Conservation (phyloP, 306 rosid species). For the Sindora glabra region DNA sequence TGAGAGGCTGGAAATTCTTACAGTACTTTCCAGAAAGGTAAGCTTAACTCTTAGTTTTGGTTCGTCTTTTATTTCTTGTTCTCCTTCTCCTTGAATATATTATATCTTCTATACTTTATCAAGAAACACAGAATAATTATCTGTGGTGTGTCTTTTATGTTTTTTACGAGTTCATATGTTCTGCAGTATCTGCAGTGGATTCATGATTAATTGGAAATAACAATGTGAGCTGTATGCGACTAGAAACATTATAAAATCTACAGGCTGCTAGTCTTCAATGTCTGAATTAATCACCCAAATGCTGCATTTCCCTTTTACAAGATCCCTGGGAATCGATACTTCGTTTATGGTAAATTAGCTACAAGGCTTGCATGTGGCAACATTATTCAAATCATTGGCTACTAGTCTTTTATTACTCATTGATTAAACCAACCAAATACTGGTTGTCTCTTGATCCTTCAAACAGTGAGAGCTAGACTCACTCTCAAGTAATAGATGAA, state of each 20-base stretch:
- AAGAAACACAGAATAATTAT: background rate
- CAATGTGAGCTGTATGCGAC: slow-evolving; percentile 11
- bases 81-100: background rate
- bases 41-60: slow-evolving; percentile 8
- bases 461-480: no score
- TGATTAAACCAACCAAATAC: no score
- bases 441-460: no score
- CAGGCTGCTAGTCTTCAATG: background rate
- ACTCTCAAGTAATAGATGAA: no score
- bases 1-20: slow-evolving; percentile 82
- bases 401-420: no score
- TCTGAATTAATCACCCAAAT: background rate
- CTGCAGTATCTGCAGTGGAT: no score
- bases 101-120: background rate
- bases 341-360: no score
- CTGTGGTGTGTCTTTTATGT: no score
- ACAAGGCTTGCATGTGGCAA: no score
- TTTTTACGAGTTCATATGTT: background rate
- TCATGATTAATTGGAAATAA: background rate
- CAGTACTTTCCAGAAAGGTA: slow-evolving; percentile 85
- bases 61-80: background rate
- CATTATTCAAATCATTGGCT: no score
- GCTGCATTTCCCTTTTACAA: background rate
- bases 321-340: background rate
- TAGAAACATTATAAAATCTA: background rate